Conservation (phyloP, 83 land plant genomes). For the Isoetes engelmannii region DNA sequence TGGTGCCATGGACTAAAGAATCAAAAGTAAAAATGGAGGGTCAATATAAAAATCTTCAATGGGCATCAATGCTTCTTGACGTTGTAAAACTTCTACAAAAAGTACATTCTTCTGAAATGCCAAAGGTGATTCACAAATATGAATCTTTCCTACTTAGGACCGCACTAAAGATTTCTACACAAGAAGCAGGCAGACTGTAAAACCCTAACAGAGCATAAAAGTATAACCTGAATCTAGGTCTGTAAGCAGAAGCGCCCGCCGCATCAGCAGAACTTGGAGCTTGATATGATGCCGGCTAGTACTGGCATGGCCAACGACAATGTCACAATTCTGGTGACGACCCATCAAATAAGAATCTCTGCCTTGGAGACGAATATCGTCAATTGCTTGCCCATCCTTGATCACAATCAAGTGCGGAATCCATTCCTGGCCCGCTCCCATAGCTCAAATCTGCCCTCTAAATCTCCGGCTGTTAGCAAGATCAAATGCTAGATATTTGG, state of each 20-base stretch:
- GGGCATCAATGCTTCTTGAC: not conserved
- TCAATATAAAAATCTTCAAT: not conserved
- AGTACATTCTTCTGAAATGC: too few relatives aligned
- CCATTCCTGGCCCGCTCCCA: slow-evolving; percentile 1
- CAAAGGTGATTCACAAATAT: too few relatives aligned
- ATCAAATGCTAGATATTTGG: too few relatives aligned
- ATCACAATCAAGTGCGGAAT: slow-evolving; percentile 24
- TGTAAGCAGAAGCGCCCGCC: slow-evolving; percentile 27
- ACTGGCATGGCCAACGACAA: slow-evolving; percentile 35
- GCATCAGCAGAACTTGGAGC: slow-evolving; percentile 24
- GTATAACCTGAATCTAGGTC: slow-evolving; percentile 32
- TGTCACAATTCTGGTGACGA: slow-evolving; percentile 30
- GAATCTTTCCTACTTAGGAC: too few relatives aligned
- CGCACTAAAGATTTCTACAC: too few relatives aligned
- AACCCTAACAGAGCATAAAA: not conserved
- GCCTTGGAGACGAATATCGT: slow-evolving; percentile 25
- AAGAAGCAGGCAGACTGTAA: not conserved
- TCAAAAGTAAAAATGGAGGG: not conserved
- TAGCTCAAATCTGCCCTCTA: not conserved
- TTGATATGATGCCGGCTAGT: slow-evolving; percentile 36
- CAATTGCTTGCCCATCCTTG: slow-evolving; percentile 28
- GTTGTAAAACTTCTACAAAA: not conserved
- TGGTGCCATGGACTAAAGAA: slow-evolving; percentile 33
- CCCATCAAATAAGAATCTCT: slow-evolving; percentile 26
- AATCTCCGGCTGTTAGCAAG: too few relatives aligned